Evolutionary conservation across 2,329 filamentous ascomycete genomes (phyloP).

Genomic region (Sporothrix curviconia): DNA sequence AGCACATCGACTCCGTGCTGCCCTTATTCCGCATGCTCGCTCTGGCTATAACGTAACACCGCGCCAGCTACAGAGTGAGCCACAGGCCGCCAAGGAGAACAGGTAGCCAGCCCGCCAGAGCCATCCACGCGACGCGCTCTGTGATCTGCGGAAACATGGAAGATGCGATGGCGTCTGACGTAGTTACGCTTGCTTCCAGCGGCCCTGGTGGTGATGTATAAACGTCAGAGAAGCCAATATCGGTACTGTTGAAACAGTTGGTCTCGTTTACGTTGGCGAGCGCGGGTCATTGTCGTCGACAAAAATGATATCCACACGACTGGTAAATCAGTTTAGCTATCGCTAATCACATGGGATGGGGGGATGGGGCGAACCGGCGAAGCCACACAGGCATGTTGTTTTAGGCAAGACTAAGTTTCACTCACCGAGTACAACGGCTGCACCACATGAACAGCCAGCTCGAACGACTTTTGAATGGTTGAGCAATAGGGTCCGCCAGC

Average conservation of each 20-base stretch:
- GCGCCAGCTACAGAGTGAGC: conserved; percentile 31
- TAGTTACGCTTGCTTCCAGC: conserved; percentile 24
- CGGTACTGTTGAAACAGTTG: conserved; percentile 84
- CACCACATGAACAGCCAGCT: conserved; percentile 77
- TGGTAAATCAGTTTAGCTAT: too few relatives aligned
- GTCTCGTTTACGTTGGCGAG: conserved; percentile 66
- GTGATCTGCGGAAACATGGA: conserved; percentile 24
- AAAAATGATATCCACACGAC: conserved; percentile 92
- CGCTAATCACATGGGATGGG: too few relatives aligned
- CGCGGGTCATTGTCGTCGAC: conserved; percentile 63
- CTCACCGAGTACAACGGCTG: conserved; percentile 72
- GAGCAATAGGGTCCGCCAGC: too few relatives aligned
- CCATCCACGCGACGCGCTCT: conserved; percentile 22
- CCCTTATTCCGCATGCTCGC: too few relatives aligned
- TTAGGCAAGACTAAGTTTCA: neutral
- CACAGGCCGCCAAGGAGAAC: conserved; percentile 34
- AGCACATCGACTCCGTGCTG: too few relatives aligned
- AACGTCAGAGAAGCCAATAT: conserved; percentile 69
- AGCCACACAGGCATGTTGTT: too few relatives aligned
- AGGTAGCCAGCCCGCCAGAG: conserved; percentile 36
- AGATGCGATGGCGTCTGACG: conserved; percentile 25
- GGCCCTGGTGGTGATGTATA: conserved; percentile 58
- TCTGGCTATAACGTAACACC: too few relatives aligned
- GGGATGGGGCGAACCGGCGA: too few relatives aligned
- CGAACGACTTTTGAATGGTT: conserved; percentile 84